Evolutionary conservation across 75 land plant species (phyloP), one percentile per base, ranked within the genome.

Genomic region (Adiantum capillusveneris): DNA sequence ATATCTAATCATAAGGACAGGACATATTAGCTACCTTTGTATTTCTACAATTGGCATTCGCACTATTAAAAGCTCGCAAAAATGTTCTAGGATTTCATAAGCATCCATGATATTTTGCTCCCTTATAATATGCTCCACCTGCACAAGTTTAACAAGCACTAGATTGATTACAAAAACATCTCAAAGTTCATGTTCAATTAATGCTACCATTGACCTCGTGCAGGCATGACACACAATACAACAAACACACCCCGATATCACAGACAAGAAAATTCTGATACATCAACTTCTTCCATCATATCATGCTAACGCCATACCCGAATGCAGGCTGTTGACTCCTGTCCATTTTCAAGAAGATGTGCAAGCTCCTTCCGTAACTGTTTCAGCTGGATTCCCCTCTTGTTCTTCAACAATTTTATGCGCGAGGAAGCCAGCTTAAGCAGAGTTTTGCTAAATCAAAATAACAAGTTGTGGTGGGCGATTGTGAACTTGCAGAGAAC

Each of bases 351-450:
- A 20, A 78, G 70, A n/a, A 68, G 60, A 22, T 78, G 66, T 21
- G 81, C 79, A 46, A 78, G 65, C 19, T 75, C 81, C 46, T 61
- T 74, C 7, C 75, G 72, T 21, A 74, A 68, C 31, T 70, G 76
- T 29, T 71, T 71, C 59, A 73, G 60, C 31, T 79, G 68, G 25
- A 70, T 69, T 6, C 69, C 78, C 42, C 81, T 77, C 58, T 88
- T 87, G 72, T 81, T 88, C 49, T 74, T 68, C 45, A 92, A 65
- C 13, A 92, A 69, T 31, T 79, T 80, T 52, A 83, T 66, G 6
- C 97, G 83, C 39, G 84, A 67, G 41, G 70, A 36, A 25, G 95
- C 82, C 27, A 72, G 70, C 58, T 60, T 58, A 45, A 72, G 64
- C 46, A 72, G 55, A 29, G 75, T 72, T 52, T 72, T 72, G 56